Conservation (phyloP, 495 filamentous ascomycete species). For the Trichoderma virens region DNA sequence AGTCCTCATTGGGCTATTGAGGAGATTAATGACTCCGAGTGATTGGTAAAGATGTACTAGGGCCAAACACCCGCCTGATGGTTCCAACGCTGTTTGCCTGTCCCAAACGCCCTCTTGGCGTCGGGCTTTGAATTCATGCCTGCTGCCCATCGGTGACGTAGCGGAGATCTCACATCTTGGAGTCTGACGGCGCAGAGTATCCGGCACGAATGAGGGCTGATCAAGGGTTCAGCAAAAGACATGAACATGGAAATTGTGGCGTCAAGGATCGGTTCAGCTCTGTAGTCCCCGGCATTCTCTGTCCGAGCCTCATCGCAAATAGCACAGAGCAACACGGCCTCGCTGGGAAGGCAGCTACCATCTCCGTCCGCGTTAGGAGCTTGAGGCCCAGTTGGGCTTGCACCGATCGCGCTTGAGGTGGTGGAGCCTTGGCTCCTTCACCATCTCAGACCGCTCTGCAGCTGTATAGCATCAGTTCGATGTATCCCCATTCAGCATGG, state of each 20-base stretch:
- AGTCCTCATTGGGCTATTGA: conserved; percentile 6
- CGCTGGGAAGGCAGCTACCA: not conserved
- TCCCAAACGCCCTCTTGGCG: not conserved
- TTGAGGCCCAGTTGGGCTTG: conserved; percentile 3
- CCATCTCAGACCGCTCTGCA: conserved; percentile 5
- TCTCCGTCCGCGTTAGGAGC: conserved; percentile 1
- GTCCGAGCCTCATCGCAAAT: not conserved
- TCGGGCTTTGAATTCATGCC: not conserved
- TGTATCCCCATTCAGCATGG: not conserved
- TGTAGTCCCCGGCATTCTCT: not conserved
- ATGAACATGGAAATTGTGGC: not conserved
- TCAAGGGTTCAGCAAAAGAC: not conserved
- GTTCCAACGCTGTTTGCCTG: conserved; percentile 1
- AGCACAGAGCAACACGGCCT: not conserved
- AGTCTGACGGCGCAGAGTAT: not conserved
- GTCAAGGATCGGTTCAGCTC: not conserved
- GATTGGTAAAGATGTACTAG: conserved; percentile 6
- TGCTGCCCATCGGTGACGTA: conserved; percentile 7
- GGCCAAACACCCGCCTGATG: not conserved
- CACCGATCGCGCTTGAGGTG: not conserved
- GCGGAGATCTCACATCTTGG: not conserved
- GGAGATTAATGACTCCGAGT: conserved; percentile 7
- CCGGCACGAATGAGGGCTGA: not conserved
- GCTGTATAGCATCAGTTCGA: conserved; percentile 3
- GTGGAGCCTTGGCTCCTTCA: conserved; percentile 5